phyloP scores from a whole-genome alignment of 768 basidiomycete species.

The Exidia glandulosa region DNA sequence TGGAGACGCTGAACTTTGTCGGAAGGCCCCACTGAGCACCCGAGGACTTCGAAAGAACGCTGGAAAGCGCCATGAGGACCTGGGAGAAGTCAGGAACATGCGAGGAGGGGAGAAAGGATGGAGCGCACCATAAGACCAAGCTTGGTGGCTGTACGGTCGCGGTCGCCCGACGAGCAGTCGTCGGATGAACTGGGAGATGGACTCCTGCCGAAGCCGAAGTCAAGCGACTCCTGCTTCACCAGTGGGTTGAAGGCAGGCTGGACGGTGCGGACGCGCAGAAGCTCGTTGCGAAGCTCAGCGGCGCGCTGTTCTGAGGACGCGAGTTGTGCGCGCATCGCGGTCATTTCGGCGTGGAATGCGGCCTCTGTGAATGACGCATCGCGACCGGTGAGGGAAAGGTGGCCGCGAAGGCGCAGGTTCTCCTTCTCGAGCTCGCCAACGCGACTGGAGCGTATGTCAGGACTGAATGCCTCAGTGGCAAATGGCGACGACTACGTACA shows the following conservation, averaged over 20 bases:
- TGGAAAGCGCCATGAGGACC: not conserved
- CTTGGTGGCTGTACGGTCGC: not conserved
- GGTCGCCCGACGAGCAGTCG: not conserved
- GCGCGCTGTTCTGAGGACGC: not conserved
- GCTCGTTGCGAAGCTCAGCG: not conserved
- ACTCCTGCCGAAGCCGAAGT: not conserved
- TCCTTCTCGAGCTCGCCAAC: conserved; percentile 79
- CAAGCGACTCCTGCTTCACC: not conserved
- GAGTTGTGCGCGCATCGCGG: not conserved
- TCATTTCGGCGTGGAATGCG: not conserved
- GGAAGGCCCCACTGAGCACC: not conserved
- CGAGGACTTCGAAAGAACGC: not conserved
- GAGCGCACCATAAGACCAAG: not conserved
- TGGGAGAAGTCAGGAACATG: not conserved
- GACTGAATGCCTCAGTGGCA: not conserved
- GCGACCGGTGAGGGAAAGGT: not conserved
- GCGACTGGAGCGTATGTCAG: conserved; percentile 37
- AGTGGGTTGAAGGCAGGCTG: not conserved
- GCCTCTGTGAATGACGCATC: not conserved
- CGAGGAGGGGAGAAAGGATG: not conserved
- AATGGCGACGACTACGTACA: conserved; percentile 61
- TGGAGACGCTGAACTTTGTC: not conserved
- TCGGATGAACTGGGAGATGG: not conserved
- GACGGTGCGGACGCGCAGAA: not conserved
- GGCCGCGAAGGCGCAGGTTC: conserved; percentile 47